A percentile compares a stretch with the other conserved stretches of the same genome.
Evolutionary conservation across 192 early-diverging fungal species (phyloP).

Genomic region (Dimargaris verticillata): DNA sequence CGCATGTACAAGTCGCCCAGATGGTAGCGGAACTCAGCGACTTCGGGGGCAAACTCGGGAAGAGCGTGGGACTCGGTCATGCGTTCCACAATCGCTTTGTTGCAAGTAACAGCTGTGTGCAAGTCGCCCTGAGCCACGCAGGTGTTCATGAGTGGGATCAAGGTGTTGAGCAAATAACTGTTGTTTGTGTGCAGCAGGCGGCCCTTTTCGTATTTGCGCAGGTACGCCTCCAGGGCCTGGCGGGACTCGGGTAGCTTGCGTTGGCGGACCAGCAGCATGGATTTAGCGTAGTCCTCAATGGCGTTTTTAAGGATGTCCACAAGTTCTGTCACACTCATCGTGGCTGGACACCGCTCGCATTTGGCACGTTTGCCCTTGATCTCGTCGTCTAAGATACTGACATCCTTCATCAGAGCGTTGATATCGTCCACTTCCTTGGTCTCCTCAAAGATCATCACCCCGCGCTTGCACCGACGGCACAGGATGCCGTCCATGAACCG

Average conservation of each 20-base stretch:
- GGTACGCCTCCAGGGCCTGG: conserved; percentile 25
- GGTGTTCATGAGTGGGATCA: conserved; percentile 21
- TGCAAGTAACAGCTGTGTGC: conserved; percentile 18
- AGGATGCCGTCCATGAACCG: conserved; percentile 50
- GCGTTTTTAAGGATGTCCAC: conserved; percentile 32
- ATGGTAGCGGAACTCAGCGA: conserved; percentile 36
- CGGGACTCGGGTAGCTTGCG: conserved; percentile 23
- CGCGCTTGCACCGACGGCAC: conserved; percentile 34
- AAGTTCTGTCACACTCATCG: conserved; percentile 27
- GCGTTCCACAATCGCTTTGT: conserved; percentile 21
- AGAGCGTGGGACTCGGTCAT: conserved; percentile 30
- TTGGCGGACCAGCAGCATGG: conserved; percentile 25
- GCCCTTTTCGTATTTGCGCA: conserved; percentile 28
- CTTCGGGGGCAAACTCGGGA: conserved; percentile 35
- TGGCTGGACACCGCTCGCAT: conserved; percentile 30
- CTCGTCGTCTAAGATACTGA: conserved; percentile 30
- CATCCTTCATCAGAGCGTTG: conserved; percentile 35
- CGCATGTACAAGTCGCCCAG: conserved; percentile 39
- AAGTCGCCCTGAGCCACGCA: conserved; percentile 14
- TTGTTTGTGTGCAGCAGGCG: conserved; percentile 31
- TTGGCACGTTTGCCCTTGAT: conserved; percentile 34
- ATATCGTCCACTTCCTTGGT: conserved; percentile 40
- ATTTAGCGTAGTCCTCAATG: conserved; percentile 27
- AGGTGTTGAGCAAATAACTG: conserved; percentile 20
- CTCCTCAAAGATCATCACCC: conserved; percentile 39